A percentile compares a stretch with the other conserved stretches of the same genome.
phyloP scores from a whole-genome alignment of 2,329 filamentous ascomycete species.

The Onygenales sp. region DNA sequence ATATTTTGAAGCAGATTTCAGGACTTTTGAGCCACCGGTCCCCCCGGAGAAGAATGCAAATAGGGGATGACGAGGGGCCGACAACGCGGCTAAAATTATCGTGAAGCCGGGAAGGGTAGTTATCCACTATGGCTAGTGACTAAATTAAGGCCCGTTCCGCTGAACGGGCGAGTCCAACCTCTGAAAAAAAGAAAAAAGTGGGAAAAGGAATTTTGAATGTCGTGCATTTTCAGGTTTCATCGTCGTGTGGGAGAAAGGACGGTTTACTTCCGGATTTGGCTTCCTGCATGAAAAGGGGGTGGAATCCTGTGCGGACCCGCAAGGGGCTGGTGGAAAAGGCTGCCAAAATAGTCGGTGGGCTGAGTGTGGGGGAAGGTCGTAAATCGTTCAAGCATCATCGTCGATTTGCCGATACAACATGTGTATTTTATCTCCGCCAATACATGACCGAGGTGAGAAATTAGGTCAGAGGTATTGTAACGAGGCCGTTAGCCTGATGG shows the following conservation, averaged over 20 bases:
- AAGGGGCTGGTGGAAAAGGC: neutral
- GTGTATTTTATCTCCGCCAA: constrained; percentile 1
- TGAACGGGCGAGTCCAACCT: neutral
- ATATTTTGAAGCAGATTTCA: too few relatives aligned
- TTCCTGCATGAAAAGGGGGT: neutral
- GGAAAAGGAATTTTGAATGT: neutral
- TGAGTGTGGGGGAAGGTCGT: neutral
- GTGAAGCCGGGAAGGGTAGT: too few relatives aligned
- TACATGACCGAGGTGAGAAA: neutral
- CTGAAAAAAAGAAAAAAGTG: neutral
- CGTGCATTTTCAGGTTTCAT: constrained; percentile 3
- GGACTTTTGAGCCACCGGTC: too few relatives aligned
- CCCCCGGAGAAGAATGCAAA: too few relatives aligned
- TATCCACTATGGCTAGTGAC: too few relatives aligned
- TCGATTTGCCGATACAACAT: neutral
- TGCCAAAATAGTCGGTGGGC: neutral
- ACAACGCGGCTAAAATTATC: too few relatives aligned
- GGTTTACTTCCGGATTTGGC: constrained; percentile 2
- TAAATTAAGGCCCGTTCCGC: neutral
- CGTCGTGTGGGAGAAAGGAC: neutral
- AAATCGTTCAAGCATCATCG: neutral
- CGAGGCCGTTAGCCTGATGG: neutral
- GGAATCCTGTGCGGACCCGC: neutral
- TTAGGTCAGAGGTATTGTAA: neutral
- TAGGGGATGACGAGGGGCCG: too few relatives aligned